A percentile compares a stretch with the other conserved stretches of the same genome.
Evolutionary conservation across 2,329 filamentous ascomycete genomes (phyloP).

Genomic region (Ascochyta pisi): DNA sequence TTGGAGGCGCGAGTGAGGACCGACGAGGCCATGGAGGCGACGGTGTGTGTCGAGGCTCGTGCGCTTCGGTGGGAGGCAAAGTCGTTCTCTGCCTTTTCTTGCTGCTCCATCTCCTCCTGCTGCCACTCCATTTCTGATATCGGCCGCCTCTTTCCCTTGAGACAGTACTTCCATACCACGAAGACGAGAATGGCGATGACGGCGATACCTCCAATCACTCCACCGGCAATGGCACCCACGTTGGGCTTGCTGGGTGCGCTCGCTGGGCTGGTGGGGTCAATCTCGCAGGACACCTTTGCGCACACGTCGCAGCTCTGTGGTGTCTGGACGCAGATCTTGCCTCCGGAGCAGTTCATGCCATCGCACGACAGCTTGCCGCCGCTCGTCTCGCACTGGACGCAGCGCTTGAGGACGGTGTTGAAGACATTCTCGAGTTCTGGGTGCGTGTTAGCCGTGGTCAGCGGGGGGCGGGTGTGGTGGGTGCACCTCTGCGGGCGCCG

Average conservation of each 20-base stretch:
- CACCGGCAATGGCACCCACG: constrained; percentile 86
- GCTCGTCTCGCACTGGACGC: constrained; percentile 61
- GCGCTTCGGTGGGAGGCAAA: constrained; percentile 64
- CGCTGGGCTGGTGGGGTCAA: constrained; percentile 44
- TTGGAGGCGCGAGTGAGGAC: constrained; percentile 96
- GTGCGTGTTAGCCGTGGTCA: constrained; percentile 16
- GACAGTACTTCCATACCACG: constrained; percentile 84
- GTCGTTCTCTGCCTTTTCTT: constrained; percentile 64
- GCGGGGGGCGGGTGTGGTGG: not conserved
- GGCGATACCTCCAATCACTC: constrained; percentile 84
- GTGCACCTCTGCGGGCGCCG: constrained; percentile 17
- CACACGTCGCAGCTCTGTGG: constrained; percentile 67
- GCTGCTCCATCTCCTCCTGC: constrained; percentile 60
- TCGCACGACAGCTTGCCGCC: constrained; percentile 62
- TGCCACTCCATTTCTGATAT: constrained; percentile 64
- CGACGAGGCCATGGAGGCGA: constrained; percentile 91
- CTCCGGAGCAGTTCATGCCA: constrained; percentile 56
- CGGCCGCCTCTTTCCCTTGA: constrained; percentile 78
- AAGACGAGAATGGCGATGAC: constrained; percentile 77
- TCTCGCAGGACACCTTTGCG: constrained; percentile 62
- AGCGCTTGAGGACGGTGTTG: constrained; percentile 62
- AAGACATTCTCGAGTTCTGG: constrained; percentile 48
- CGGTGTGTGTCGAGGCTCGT: constrained; percentile 81
- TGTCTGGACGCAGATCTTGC: constrained; percentile 66
- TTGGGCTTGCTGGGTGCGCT: constrained; percentile 60